A percentile compares a stretch with the other conserved stretches of the same genome.
These are phyloP conservation scores for Colletotrichum shisoi DNA, from an alignment of 2,329 filamentous ascomycete genomes.

Conservation along the genomic window DNA sequence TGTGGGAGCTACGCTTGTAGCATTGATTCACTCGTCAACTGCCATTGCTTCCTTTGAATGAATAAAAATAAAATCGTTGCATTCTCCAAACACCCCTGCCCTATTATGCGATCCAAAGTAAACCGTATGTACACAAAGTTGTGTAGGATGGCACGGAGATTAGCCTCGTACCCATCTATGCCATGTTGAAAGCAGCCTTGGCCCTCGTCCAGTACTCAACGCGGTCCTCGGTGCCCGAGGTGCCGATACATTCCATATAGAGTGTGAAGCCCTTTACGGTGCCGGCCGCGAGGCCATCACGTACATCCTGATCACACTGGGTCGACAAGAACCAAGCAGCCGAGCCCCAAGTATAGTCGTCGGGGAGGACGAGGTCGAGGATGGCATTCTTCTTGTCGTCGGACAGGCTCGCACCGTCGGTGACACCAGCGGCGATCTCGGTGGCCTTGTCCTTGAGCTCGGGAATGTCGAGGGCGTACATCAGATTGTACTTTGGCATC, in stretches of 20 bases:
- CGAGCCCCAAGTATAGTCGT: conserved; percentile 63
- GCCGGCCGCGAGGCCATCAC: conserved; percentile 47
- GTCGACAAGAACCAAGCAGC: conserved; percentile 61
- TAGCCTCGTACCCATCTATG: conserved; percentile 12
- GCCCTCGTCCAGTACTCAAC: conserved; percentile 55
- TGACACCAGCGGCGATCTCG: conserved; percentile 45
- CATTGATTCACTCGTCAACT: background rate
- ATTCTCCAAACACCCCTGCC: background rate
- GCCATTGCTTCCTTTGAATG: background rate
- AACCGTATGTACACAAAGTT: conserved; percentile 10
- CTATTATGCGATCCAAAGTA: conserved; percentile 16
- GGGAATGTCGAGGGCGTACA: conserved; percentile 57
- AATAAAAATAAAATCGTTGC: background rate
- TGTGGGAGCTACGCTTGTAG: background rate
- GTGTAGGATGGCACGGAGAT: background rate
- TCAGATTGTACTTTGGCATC: conserved; percentile 53
- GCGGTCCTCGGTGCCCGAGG: conserved; percentile 47
- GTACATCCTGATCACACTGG: conserved; percentile 52
- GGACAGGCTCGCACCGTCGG: conserved; percentile 42
- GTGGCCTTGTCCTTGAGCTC: conserved; percentile 48
- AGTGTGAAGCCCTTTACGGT: conserved; percentile 53
- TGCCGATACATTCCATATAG: conserved; percentile 61
- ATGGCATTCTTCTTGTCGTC: conserved; percentile 51
- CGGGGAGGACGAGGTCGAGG: conserved; percentile 55
- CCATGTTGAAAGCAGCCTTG: conserved; percentile 55